Evolutionary conservation across 257 asterid species (phyloP), one percentile per base, ranked within the genome.

Genomic region (Ballota nigra): DNA sequence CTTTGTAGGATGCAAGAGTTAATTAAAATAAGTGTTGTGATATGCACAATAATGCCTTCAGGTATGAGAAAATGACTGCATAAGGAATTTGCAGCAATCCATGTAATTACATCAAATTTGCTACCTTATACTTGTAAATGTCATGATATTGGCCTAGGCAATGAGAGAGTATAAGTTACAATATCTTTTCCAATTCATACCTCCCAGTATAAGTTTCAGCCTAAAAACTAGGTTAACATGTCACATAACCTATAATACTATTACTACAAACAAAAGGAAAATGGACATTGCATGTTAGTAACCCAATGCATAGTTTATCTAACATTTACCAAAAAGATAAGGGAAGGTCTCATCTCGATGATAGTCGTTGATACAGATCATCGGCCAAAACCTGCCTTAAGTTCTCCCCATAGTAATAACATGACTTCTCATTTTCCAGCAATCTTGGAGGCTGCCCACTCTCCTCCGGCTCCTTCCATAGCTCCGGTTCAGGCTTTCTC

Each of bases 381-480:
- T 95, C 97, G 18, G 98, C 97, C 88, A 95, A 78, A 15, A 83
- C 85, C 84, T 87, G 96, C 82, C 96, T 89, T 71, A 86, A 73
- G 75, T 78, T 90, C 81, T 90, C 97, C 43, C 97, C 99, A 66
- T 81, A 90, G 64, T 88, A 88, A 69, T 78, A 83, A 40, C 81
- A 81, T 0, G 96, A 74, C 80, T 95, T 92, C 84, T 95, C 99
- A 7, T 83, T 92, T 76, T 95, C 99, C 63, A 92, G 68, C 74
- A 84, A 87, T 73, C 98, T 79, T 0, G 97, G 97, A 49, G 87
- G 79, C 9, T 86, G 87, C 4, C 96, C 97, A 64, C 80, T 95
- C 82, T 95, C 98, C 62, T 92, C 98, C 0, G 96, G 98, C 84
- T 95, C 99, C 86, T 83, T 88, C 95, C 97, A 92, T 66, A 84